phyloP scores from a whole-genome alignment of 2,329 filamentous ascomycete species.

The Aaosphaeria pasadenensis region DNA sequence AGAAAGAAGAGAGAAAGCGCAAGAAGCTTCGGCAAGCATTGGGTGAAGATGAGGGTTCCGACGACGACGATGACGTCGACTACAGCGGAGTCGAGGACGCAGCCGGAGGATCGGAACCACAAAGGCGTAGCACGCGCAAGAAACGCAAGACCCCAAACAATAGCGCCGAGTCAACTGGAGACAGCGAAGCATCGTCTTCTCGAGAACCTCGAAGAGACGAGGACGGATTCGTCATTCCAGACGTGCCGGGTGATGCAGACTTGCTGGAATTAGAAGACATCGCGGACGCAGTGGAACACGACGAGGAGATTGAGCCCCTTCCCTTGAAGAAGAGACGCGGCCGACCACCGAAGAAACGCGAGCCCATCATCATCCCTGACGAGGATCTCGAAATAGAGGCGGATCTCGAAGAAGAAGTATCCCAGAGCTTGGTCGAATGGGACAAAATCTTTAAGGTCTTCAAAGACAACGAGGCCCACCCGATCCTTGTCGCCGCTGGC shows the following conservation, averaged over 20 bases:
- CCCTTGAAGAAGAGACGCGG: conserved; percentile 35
- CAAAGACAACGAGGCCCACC: conserved; percentile 25
- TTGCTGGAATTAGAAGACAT: background rate
- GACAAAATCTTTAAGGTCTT: conserved; percentile 27
- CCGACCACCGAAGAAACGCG: conserved; percentile 29
- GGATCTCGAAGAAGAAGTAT: conserved; percentile 46
- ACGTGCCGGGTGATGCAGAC: background rate
- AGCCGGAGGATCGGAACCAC: background rate
- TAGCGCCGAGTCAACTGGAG: conserved; percentile 7
- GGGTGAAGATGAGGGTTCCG: conserved; percentile 5
- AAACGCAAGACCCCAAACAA: conserved; percentile 20
- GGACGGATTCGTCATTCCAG: conserved; percentile 19
- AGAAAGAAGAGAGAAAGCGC: conserved; percentile 40
- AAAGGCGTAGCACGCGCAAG: conserved; percentile 17
- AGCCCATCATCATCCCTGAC: conserved; percentile 35
- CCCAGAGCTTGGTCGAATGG: conserved; percentile 30
- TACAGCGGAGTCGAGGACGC: background rate
- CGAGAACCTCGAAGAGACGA: conserved; percentile 30
- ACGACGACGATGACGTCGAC: background rate
- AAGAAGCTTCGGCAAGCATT: conserved; percentile 1
- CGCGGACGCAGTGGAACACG: background rate
- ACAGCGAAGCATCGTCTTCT: background rate
- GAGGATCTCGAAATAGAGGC: conserved; percentile 48
- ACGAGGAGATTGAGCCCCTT: background rate
- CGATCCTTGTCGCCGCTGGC: conserved; percentile 20